These are phyloP conservation scores for Pontederia crassipes DNA, from an alignment of 176 grass and related monocot species.

Conservation along the genomic window DNA sequence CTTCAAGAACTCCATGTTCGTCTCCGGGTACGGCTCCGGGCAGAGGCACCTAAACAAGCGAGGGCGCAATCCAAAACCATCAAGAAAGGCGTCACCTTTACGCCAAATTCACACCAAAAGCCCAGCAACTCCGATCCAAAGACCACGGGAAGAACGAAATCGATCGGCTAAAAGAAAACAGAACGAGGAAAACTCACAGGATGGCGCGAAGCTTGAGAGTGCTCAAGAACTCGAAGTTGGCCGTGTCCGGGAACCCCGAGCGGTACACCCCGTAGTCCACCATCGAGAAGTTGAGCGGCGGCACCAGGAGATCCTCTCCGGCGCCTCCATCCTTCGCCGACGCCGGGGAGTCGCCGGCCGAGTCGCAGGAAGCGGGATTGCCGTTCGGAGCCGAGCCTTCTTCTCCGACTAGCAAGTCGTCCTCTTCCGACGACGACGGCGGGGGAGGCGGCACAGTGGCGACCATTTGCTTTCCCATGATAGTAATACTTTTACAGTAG, in stretches of 20 bases:
- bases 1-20: conserved; percentile 54
- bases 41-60: conserved; percentile 49
- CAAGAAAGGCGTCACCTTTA: too few relatives aligned
- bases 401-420: too few relatives aligned
- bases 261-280: conserved; percentile 74
- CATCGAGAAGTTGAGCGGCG: conserved; percentile 83
- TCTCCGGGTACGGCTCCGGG: conserved; percentile 72
- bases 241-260: conserved; percentile 61
- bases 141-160: not conserved
- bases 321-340: not conserved
- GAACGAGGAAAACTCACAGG: conserved; percentile 25
- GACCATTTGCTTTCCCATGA: too few relatives aligned
- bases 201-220: conserved; percentile 61
- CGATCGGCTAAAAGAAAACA: not conserved
- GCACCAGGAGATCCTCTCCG: conserved; percentile 34
- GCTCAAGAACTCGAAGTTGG: conserved; percentile 62
- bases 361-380: not conserved
- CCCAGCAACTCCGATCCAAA: not conserved
- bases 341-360: not conserved
- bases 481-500: too few relatives aligned
- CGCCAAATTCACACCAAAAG: too few relatives aligned
- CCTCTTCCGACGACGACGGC: too few relatives aligned
- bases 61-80: not conserved
- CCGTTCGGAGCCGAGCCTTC: not conserved
- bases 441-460: too few relatives aligned